A percentile compares a stretch with the other conserved stretches of the same genome.
Evolutionary conservation across 345 rosid species (phyloP).

Genomic region (Kernera saxatilis): DNA sequence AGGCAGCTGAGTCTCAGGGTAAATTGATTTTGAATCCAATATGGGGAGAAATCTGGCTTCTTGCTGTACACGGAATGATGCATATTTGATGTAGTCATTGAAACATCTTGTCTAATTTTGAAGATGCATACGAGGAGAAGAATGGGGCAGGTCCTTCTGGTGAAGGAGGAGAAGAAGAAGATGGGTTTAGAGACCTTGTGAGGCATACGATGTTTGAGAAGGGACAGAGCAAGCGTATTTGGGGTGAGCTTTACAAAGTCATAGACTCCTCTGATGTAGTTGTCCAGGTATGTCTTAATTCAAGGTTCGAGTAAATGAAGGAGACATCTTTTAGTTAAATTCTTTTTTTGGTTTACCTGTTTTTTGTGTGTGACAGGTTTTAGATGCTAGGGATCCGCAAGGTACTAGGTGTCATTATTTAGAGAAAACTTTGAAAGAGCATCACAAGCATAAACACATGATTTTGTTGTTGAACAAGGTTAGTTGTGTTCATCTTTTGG

Average conservation of each 20-base stretch:
- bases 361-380: slow-evolving; percentile 47
- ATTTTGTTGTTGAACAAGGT: slow-evolving; percentile 91
- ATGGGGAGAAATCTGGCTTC: not conserved
- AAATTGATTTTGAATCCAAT: not conserved
- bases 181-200: slow-evolving; percentile 84
- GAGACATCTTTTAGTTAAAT: not conserved
- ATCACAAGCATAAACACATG: slow-evolving; percentile 88
- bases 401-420: slow-evolving; percentile 90
- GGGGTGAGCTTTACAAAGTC: slow-evolving; percentile 99
- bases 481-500: slow-evolving; percentile 6
- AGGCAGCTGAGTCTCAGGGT: slow-evolving; percentile 89
- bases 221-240: slow-evolving; percentile 97
- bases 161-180: slow-evolving; percentile 55
- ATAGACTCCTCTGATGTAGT: slow-evolving; percentile 94
- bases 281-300: slow-evolving; percentile 56
- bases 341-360: not conserved
- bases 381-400: slow-evolving; percentile 95
- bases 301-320: not conserved
- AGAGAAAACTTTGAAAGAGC: slow-evolving; percentile 87
- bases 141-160: slow-evolving; percentile 36
- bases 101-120: not conserved
- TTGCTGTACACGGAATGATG: not conserved
- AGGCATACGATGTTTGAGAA: slow-evolving; percentile 96
- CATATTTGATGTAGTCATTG: not conserved
- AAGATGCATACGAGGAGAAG: slow-evolving; percentile 68